Conservation (phyloP, 345 rosid genomes). For the Citrus maxima region DNA sequence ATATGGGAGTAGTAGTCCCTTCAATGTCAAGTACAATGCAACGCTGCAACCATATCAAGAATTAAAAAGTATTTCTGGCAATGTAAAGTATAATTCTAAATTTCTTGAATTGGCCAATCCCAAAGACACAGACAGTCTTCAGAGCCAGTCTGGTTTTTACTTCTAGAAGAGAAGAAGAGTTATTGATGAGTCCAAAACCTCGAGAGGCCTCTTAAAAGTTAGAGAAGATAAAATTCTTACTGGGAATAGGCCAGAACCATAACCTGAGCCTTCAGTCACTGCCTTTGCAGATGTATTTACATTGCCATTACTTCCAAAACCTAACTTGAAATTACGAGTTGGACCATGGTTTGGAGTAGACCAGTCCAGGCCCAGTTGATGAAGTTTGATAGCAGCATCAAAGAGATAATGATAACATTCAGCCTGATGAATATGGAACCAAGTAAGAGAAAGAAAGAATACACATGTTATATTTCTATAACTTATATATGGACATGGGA, state of each 20-base stretch:
- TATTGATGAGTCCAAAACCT: background rate
- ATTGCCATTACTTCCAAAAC: constrained; percentile 19
- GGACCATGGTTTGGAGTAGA: constrained; percentile 76
- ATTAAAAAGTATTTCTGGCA: background rate
- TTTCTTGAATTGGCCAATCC: background rate
- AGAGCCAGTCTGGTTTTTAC: background rate
- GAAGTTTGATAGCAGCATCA: constrained; percentile 92
- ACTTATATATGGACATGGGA: background rate
- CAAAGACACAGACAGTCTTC: background rate
- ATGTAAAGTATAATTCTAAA: background rate
- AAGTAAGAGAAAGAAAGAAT: constrained; percentile 2
- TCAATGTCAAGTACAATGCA: constrained; percentile 93
- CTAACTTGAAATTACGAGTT: constrained; percentile 40
- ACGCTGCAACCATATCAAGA: constrained; percentile 48
- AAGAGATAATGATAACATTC: constrained; percentile 92
- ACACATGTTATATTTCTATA: background rate
- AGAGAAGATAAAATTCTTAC: constrained; percentile 37
- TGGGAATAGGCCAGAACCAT: constrained; percentile 32
- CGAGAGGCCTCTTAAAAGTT: background rate
- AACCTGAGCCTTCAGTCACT: constrained; percentile 38
- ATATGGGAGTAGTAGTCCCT: constrained; percentile 97
- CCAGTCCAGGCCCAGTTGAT: constrained; percentile 74
- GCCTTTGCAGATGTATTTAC: constrained; percentile 38
- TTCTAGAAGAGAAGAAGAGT: background rate
- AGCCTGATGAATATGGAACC: constrained; percentile 49